phyloP scores from a whole-genome alignment of 441 rosid genomes.

The Rhodomyrtus psidioides region DNA sequence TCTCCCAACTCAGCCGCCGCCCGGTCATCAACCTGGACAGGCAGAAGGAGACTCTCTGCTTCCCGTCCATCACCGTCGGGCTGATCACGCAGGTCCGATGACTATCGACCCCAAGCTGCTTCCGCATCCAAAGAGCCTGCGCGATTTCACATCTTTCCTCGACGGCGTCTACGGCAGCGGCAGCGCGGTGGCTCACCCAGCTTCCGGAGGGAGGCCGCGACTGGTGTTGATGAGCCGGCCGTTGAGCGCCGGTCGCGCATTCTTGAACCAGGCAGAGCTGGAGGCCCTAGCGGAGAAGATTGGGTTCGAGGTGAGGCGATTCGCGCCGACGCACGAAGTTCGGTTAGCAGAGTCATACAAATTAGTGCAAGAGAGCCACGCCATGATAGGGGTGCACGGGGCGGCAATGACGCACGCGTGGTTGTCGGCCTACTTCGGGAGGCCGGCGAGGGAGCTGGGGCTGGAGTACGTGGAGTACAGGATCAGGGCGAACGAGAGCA shows the following conservation, averaged over 20 bases:
- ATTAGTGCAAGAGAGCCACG: conserved; percentile 42
- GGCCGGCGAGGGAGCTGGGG: conserved; percentile 31
- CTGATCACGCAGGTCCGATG: conserved; percentile 51
- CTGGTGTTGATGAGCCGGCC: conserved; percentile 25
- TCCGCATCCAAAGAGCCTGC: conserved; percentile 27
- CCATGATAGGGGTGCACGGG: conserved; percentile 55
- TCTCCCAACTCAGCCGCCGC: conserved; percentile 28
- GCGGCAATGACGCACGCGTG: conserved; percentile 53
- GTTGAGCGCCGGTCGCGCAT: conserved; percentile 23
- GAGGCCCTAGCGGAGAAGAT: conserved; percentile 14
- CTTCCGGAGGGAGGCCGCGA: conserved; percentile 4
- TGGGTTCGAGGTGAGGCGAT: conserved; percentile 40
- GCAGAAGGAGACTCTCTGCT: conserved; percentile 37
- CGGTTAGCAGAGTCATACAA: conserved; percentile 20
- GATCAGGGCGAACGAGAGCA: conserved; percentile 35
- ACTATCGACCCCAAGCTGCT: conserved; percentile 19
- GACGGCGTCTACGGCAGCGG: conserved; percentile 19
- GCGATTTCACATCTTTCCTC: conserved; percentile 32
- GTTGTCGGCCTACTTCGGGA: conserved; percentile 33
- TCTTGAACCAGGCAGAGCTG: conserved; percentile 23
- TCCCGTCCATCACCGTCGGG: conserved; percentile 33
- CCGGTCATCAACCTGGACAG: conserved; percentile 36
- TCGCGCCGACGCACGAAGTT: conserved; percentile 13
- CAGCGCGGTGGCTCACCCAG: neutral
- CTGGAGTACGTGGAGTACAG: conserved; percentile 37